phyloP scores from a whole-genome alignment of 1,284 basidiomycete genomes.

The Apiotrichum domesticum region DNA sequence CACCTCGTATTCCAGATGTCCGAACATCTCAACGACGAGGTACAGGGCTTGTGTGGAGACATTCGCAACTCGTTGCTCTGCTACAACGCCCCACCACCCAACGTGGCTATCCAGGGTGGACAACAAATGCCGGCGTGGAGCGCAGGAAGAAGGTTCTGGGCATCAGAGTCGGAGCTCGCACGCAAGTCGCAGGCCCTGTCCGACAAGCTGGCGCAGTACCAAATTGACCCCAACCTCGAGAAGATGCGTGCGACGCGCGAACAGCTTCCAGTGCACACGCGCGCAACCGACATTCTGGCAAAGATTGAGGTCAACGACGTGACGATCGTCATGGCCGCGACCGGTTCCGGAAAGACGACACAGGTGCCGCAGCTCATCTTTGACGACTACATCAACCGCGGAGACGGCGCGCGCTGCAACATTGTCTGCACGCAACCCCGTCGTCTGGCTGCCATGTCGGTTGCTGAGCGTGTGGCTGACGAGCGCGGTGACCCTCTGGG shows the following conservation, averaged over 20 bases:
- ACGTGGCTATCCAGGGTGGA: constrained; percentile 21
- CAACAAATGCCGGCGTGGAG: constrained; percentile 28
- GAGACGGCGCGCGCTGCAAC: constrained; percentile 79
- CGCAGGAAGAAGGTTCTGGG: constrained; percentile 17
- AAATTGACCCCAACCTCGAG: constrained; percentile 58
- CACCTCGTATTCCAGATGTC: constrained; percentile 67
- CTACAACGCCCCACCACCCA: constrained; percentile 42
- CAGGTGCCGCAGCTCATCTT: constrained; percentile 91
- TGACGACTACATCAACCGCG: constrained; percentile 72
- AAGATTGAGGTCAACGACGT: constrained; percentile 76
- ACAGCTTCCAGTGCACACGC: constrained; percentile 66
- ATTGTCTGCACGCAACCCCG: constrained; percentile 91
- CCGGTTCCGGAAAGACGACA: constrained; percentile 93
- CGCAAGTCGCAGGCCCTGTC: constrained; percentile 60
- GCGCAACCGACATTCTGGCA: constrained; percentile 60
- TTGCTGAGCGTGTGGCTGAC: constrained; percentile 85
- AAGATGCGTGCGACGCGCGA: constrained; percentile 64
- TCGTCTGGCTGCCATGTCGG: constrained; percentile 84
- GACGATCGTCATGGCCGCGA: constrained; percentile 88
- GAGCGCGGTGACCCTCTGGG: constrained; percentile 77
- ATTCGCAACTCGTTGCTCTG: constrained; percentile 56
- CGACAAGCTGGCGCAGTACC: constrained; percentile 58
- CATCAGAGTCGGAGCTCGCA: constrained; percentile 39
- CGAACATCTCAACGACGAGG: constrained; percentile 63
- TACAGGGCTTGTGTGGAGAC: constrained; percentile 65